A percentile compares a stretch with the other conserved stretches of the same genome.
phyloP scores from a whole-genome alignment of 2,329 filamentous ascomycete genomes.

The Cladophialophora exuberans region DNA sequence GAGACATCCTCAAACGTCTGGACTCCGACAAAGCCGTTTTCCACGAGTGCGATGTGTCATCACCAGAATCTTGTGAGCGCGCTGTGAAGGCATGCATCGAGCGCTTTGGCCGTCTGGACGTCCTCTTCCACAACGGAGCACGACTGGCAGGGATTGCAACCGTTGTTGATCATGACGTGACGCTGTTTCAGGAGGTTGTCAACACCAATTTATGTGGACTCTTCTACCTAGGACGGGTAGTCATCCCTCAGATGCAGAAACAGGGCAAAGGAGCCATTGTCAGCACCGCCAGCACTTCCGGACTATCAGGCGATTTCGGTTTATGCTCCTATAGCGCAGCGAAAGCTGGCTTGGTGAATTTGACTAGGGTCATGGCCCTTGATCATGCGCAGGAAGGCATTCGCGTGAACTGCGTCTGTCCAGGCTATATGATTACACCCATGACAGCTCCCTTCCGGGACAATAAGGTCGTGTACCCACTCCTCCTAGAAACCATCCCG shows the following conservation, averaged over 20 bases:
- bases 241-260: conserved; percentile 88
- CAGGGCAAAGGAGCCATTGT: conserved; percentile 64
- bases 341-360: conserved; percentile 50
- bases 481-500: no score
- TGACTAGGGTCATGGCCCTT: conserved; percentile 49
- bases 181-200: conserved; percentile 94
- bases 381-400: conserved; percentile 47
- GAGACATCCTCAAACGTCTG: conserved; percentile 8
- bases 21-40: conserved; percentile 4
- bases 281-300: conserved; percentile 14
- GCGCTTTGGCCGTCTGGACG: conserved; percentile 62
- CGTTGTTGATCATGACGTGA: conserved; percentile 72
- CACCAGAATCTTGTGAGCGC: conserved; percentile 14
- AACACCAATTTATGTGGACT: conserved; percentile 18
- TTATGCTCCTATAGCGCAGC: conserved; percentile 45
- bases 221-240: conserved; percentile 20
- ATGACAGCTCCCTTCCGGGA: conserved; percentile 37
- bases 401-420: conserved; percentile 46
- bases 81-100: conserved; percentile 15
- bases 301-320: conserved; percentile 15
- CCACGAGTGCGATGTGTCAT: conserved; percentile 11
- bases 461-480: background rate
- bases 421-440: conserved; percentile 42
- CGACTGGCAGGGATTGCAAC: conserved; percentile 50
- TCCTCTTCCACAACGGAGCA: conserved; percentile 96